Base-by-base conservation (phyloP, 768 basidiomycete genomes). In the Chalciporus sphaerocephalus region DNA sequence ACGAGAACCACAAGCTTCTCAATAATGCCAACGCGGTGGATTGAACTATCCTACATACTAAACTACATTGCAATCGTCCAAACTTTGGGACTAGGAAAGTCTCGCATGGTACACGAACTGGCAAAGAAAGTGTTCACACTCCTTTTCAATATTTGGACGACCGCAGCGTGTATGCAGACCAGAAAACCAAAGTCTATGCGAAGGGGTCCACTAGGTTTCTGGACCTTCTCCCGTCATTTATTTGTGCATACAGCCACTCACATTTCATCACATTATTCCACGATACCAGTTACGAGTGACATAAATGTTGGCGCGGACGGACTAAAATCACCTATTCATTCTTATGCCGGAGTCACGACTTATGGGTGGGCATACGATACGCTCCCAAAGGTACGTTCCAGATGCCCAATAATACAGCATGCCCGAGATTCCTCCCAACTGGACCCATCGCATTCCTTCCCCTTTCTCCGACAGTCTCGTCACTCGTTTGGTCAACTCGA, bases 241-340 rank as follows among this genome's bases (percentile, higher is more conserved):
- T n/a, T n/a, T n/a, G n/a, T n/a, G n/a, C n/a, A n/a, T n/a, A n/a
- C n/a, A n/a, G n/a, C n/a, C n/a, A n/a, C n/a, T n/a, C n/a, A n/a
- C n/a, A n/a, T n/a, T n/a, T n/a, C n/a, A n/a, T n/a, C n/a, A n/a
- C n/a, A n/a, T n/a, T n/a, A n/a, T n/a, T n/a, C n/a, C n/a, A n/a
- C n/a, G n/a, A n/a, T n/a, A n/a, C n/a, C n/a, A n/a, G n/a, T n/a
- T n/a, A n/a, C n/a, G n/a, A n/a, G n/a, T n/a, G n/a, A n/a, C n/a
- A n/a, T n/a, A n/a, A n/a, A n/a, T n/a, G n/a, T 98, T 27, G 95
- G 96, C 15, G 95, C 96, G 5, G 96, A 98, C 58, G 96, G 96
- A 4, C 85, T 83, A 62, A 94, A 92, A 58, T 97, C 94, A 0
- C 93, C 94, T 10, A 96, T 98, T 17, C 81, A 92, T 37, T 63